Evolutionary conservation across 495 filamentous ascomycete species (phyloP).

Genomic region (Xylaria curta): DNA sequence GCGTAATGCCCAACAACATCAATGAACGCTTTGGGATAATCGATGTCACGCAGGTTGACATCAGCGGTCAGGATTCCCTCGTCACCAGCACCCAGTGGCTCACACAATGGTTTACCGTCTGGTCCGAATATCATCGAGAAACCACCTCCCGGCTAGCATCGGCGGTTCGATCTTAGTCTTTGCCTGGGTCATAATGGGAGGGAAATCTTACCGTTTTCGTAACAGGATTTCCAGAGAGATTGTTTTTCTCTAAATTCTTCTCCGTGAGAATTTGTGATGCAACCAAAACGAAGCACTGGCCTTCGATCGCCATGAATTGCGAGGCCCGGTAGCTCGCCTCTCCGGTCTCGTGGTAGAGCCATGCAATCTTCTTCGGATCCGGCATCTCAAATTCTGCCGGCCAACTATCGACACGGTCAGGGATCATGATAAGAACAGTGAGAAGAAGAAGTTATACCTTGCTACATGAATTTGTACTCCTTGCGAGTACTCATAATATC

Average conservation of each 20-base stretch:
- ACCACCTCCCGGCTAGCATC: conserved; percentile 53
- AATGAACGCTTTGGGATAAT: conserved; percentile 49
- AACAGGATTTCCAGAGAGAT: conserved; percentile 42
- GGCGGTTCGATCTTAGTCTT: conserved; percentile 9
- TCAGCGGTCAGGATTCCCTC: conserved; percentile 57
- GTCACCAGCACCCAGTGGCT: conserved; percentile 39
- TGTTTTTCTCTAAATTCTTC: conserved; percentile 44
- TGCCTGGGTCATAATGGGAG: not conserved
- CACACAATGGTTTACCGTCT: conserved; percentile 56
- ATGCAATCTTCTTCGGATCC: conserved; percentile 40
- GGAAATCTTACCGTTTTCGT: conserved; percentile 40
- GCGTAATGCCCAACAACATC: conserved; percentile 60
- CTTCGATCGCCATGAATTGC: conserved; percentile 58
- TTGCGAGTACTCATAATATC: conserved; percentile 60
- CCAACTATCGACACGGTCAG: conserved; percentile 33
- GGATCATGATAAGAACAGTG: conserved; percentile 9
- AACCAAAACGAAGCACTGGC: conserved; percentile 58
- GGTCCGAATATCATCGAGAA: conserved; percentile 59
- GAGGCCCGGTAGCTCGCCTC: conserved; percentile 45
- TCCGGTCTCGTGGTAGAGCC: conserved; percentile 44
- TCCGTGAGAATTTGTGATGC: conserved; percentile 53
- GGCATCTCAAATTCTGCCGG: conserved; percentile 45
- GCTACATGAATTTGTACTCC: conserved; percentile 63
- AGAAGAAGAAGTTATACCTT: conserved; percentile 54
- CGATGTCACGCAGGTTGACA: conserved; percentile 51